phyloP scores from a whole-genome alignment of 106 monocot genomes.

The Alisma plantagoaquatica region DNA sequence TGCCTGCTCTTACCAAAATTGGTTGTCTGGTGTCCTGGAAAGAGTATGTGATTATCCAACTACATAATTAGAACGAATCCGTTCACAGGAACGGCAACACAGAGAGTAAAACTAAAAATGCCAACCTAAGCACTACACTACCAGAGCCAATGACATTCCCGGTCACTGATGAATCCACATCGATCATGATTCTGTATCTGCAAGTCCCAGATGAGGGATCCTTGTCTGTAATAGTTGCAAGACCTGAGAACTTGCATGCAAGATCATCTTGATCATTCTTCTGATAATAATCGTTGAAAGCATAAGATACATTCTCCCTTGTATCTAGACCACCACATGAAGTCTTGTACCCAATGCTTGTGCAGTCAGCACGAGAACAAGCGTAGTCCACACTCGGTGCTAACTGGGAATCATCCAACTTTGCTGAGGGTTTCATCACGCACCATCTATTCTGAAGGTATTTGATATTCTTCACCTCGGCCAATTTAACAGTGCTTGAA shows the following conservation, averaged over 20 bases:
- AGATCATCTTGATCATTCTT: conserved; percentile 50
- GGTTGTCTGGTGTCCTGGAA: too few relatives aligned
- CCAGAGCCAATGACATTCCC: too few relatives aligned
- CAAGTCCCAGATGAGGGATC: conserved; percentile 58
- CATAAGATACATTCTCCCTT: too few relatives aligned
- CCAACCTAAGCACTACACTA: too few relatives aligned
- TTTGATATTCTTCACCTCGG: conserved; percentile 33
- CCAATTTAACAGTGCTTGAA: conserved; percentile 15
- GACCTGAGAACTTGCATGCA: conserved; percentile 34
- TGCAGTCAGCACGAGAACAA: conserved; percentile 75
- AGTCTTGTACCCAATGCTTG: conserved; percentile 60
- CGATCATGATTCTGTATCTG: conserved; percentile 69
- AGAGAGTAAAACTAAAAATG: too few relatives aligned
- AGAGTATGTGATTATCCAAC: too few relatives aligned
- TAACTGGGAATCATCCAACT: conserved; percentile 30
- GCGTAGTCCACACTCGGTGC: conserved; percentile 36
- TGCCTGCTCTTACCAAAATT: too few relatives aligned
- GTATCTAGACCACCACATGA: conserved; percentile 44
- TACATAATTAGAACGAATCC: too few relatives aligned
- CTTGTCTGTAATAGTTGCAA: conserved; percentile 34
- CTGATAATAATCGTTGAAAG: too few relatives aligned
- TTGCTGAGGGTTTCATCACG: conserved; percentile 43
- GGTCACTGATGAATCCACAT: too few relatives aligned
- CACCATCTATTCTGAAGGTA: conserved; percentile 65
- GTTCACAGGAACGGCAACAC: too few relatives aligned